These are phyloP conservation scores for Rhinocladiella mackenziei DNA, from an alignment of 2,329 filamentous ascomycete species.

Conservation along the genomic window DNA sequence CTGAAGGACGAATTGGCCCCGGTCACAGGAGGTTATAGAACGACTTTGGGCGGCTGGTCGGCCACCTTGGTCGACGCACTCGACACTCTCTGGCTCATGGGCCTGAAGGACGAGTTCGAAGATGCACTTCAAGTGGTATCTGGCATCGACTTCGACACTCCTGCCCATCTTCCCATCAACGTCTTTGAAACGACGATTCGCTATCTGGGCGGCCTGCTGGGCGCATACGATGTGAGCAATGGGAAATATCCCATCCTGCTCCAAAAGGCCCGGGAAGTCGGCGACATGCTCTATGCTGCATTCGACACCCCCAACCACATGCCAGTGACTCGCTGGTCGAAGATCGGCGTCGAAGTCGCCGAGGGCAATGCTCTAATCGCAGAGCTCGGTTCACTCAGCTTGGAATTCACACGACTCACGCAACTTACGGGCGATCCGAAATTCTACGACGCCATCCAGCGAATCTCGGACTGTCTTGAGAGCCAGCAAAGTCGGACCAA, in stretches of 20 bases:
- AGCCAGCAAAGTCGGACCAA: constrained; percentile 51
- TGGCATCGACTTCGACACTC: constrained; percentile 59
- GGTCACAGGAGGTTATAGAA: constrained; percentile 48
- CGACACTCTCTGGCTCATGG: constrained; percentile 70
- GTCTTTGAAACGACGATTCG: constrained; percentile 42
- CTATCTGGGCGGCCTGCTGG: constrained; percentile 38
- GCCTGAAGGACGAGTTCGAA: constrained; percentile 60
- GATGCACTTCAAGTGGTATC: constrained; percentile 57
- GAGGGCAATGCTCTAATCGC: constrained; percentile 35
- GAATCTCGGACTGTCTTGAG: constrained; percentile 56
- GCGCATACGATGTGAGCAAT: constrained; percentile 41
- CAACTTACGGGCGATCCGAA: constrained; percentile 58
- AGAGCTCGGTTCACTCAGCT: constrained; percentile 55
- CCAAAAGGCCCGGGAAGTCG: constrained; percentile 40
- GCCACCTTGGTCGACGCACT: constrained; percentile 62
- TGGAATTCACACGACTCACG: constrained; percentile 63
- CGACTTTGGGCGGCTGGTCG: constrained; percentile 63
- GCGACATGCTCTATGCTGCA: constrained; percentile 43
- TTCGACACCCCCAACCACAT: constrained; percentile 56
- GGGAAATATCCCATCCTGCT: constrained; percentile 47
- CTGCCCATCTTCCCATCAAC: constrained; percentile 36
- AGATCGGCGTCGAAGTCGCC: constrained; percentile 34
- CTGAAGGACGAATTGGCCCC: constrained; percentile 60
- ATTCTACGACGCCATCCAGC: constrained; percentile 59
- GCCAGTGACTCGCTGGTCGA: constrained; percentile 57